These are phyloP conservation scores for Nakazawaea pomicola DNA, from an alignment of 805 yeast species.

Conservation along the genomic window DNA sequence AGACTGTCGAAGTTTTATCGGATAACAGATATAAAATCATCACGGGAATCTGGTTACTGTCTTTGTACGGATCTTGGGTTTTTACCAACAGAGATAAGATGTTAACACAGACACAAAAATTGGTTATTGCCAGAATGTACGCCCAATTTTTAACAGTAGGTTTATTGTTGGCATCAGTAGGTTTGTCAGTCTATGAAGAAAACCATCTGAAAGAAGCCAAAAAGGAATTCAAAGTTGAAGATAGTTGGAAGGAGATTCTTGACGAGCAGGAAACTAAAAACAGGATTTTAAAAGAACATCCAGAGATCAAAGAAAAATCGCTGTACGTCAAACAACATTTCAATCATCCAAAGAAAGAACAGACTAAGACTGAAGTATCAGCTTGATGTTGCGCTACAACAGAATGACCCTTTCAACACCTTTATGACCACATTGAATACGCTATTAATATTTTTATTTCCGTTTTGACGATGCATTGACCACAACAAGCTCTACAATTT, in stretches of 20 bases:
- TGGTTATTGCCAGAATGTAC: conserved; percentile 87
- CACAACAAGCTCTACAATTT: too few species aligned
- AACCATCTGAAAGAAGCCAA: conserved; percentile 35
- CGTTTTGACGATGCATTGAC: too few species aligned
- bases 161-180: conserved; percentile 63
- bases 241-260: conserved; percentile 45
- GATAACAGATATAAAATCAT: conserved; percentile 63
- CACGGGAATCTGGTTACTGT: conserved; percentile 73
- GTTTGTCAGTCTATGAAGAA: conserved; percentile 60
- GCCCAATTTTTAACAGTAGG: conserved; percentile 80
- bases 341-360: not conserved
- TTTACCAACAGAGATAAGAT: conserved; percentile 66
- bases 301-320: conserved; percentile 7
- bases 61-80: conserved; percentile 76
- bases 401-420: too few species aligned
- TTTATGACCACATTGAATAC: too few species aligned
- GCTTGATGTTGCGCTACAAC: not conserved
- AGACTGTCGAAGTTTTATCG: conserved; percentile 41
- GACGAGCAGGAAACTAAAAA: conserved; percentile 32
- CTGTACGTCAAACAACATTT: conserved; percentile 12
- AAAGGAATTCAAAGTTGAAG: conserved; percentile 27
- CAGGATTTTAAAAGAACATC: conserved; percentile 10
- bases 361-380: not conserved
- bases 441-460: too few species aligned
- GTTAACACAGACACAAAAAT: conserved; percentile 73